Evolutionary conservation across 2,329 filamentous ascomycete species (phyloP).

Genomic region (Ramularia endophylla): DNA sequence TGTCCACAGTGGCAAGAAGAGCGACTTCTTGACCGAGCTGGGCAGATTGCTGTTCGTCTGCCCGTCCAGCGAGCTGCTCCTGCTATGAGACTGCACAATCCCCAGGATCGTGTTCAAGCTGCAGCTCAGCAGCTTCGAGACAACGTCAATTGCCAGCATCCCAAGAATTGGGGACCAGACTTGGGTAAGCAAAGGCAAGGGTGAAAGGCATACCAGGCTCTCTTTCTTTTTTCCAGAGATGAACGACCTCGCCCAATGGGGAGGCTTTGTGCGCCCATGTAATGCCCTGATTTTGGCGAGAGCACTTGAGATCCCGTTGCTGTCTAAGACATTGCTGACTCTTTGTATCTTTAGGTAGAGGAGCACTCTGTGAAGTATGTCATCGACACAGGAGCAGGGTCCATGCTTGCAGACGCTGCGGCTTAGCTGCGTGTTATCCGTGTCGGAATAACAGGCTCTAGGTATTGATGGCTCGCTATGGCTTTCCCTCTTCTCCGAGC

Average conservation of each 20-base stretch:
- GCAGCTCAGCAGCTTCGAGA: slow-evolving; percentile 1
- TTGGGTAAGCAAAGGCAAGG: too few species aligned
- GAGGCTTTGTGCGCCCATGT: too few species aligned
- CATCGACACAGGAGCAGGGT: not conserved
- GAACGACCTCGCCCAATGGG: too few species aligned
- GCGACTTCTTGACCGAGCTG: not conserved
- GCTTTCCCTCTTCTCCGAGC: too few species aligned
- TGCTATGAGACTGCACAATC: not conserved
- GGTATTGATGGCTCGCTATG: too few species aligned
- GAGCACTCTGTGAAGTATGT: not conserved
- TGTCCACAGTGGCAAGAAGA: not conserved
- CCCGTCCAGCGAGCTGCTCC: not conserved
- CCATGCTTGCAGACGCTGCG: not conserved
- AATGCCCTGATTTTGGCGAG: too few species aligned
- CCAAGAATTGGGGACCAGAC: not conserved
- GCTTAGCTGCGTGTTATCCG: slow-evolving; percentile 1
- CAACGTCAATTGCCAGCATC: not conserved
- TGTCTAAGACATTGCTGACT: too few species aligned
- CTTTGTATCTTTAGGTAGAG: too few species aligned
- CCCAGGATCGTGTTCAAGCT: not conserved
- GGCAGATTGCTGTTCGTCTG: not conserved
- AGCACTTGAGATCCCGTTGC: too few species aligned
- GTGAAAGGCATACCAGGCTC: too few species aligned
- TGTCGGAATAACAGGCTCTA: slow-evolving; percentile 1
- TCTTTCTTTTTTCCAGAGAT: too few species aligned